Evolutionary conservation across 164 flowering plant species (phyloP), one percentile per base, ranked within the genome.

Genomic region (Macadamia integrifolia): DNA sequence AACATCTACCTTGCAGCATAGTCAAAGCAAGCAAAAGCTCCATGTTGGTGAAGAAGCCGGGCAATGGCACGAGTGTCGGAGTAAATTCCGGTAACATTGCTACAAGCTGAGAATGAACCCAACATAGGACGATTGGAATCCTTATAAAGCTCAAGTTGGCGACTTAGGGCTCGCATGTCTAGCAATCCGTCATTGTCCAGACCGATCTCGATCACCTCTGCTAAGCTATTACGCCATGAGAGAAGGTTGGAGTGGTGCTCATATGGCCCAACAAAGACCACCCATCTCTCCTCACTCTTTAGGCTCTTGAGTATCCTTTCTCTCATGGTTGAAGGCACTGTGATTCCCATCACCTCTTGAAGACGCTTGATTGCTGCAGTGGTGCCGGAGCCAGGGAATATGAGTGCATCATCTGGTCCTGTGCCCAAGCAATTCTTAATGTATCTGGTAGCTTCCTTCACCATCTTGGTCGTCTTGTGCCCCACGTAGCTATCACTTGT

Each of bases 31-130:
- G 75, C 90, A 65, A 84, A 85, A 6, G 79, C 90, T 32, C 88
- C 87, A 69, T 75, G 74, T 35, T 68, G 74, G 69, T 88, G 92
- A 60, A 88, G 74, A n/a, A 88, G 78, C 10, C 56, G 67, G 23
- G 92, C 84, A 2, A 88, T 66, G 2, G 74, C 78, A 53, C 82
- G 62, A 0, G 92, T 86, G 60, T 86, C 82, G 0, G 86, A 59
- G 42, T 30, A 71, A 17, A 83, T 78, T 50, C 92, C 92, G 8
- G 90, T 83, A 43, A 88, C 92, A 57, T 88, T 88, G 53, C 92
- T 88, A 61, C 92, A 88, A 67, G 90, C 90, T 3, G 92, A 86
- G 75, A 88, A 86, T 9, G 92, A 86, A 6, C 87, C 92, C n/a
- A 88, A 57, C 66, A 88, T 69, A 0, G 88, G 90, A 42, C 90